A percentile compares a stretch with the other conserved stretches of the same genome.
Conservation (phyloP, 192 early-diverging fungal species). For the Backusella tarrabulga region DNA sequence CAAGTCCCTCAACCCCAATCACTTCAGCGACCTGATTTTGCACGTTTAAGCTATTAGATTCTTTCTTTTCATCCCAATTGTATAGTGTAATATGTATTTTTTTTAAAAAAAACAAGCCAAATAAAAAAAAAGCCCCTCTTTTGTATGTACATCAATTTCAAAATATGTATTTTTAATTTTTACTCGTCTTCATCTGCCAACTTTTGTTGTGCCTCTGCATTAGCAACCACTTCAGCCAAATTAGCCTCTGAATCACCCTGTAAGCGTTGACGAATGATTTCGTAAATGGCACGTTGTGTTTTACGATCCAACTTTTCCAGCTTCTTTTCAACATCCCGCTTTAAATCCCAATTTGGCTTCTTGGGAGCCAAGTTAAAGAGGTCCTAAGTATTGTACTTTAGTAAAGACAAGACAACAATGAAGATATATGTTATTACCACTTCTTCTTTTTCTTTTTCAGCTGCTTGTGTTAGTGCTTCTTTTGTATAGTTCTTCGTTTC, state of each 20-base stretch:
- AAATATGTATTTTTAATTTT: neutral
- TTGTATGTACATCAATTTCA: neutral
- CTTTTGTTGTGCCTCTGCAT: constrained; percentile 33
- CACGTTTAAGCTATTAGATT: neutral
- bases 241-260: constrained; percentile 25
- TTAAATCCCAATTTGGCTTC: constrained; percentile 90
- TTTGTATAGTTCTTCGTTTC: constrained; percentile 50
- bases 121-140: neutral
- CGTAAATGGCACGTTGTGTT: constrained; percentile 70
- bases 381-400: constrained; percentile 51
- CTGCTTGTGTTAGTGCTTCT: constrained; percentile 52
- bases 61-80: neutral
- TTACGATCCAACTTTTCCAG: constrained; percentile 67
- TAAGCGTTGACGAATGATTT: constrained; percentile 65
- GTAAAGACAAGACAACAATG: neutral
- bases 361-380: constrained; percentile 80
- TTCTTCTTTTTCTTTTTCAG: constrained; percentile 56
- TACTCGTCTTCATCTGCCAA: constrained; percentile 20
- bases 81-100: neutral
- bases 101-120: neutral
- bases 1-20: neutral
- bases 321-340: constrained; percentile 80
- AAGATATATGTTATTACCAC: constrained; percentile 40
- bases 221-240: constrained; percentile 39
- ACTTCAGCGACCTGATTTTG: neutral